Conservation (phyloP, 2,329 filamentous ascomycete genomes). For the Sclerotinia glacialis region DNA sequence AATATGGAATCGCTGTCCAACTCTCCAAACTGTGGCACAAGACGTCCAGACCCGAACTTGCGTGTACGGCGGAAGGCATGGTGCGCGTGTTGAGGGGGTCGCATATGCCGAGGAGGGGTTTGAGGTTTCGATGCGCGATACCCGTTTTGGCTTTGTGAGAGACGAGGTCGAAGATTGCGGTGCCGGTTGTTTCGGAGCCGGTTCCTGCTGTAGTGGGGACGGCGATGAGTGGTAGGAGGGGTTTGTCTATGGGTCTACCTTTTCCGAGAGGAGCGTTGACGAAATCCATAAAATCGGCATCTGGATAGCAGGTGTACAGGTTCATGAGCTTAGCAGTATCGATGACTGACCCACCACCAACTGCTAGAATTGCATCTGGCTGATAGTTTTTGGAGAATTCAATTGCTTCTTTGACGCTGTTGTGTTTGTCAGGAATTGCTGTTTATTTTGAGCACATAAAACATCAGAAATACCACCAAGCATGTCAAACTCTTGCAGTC, state of each 20-base stretch:
- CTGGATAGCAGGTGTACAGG: conserved; percentile 83
- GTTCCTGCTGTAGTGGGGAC: conserved; percentile 85
- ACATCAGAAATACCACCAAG: neutral
- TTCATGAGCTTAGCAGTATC: conserved; percentile 99
- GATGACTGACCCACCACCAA: conserved; percentile 91
- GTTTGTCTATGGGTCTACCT: conserved; percentile 69
- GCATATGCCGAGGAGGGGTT: conserved; percentile 87
- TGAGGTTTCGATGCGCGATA: conserved; percentile 90
- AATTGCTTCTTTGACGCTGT: conserved; percentile 83
- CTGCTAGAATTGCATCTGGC: conserved; percentile 88
- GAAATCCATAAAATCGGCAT: conserved; percentile 94
- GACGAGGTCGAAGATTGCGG: conserved; percentile 95
- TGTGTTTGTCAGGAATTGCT: neutral
- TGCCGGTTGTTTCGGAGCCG: conserved; percentile 92
- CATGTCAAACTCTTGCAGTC: neutral
- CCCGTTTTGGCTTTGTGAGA: conserved; percentile 90
- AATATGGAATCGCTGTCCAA: conserved; percentile 96
- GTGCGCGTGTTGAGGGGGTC: conserved; percentile 87
- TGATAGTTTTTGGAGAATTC: conserved; percentile 75
- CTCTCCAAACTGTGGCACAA: conserved; percentile 93
- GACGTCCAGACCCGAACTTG: conserved; percentile 88
- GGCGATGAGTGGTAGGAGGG: conserved; percentile 73
- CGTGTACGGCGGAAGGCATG: conserved; percentile 93
- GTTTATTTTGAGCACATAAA: neutral
- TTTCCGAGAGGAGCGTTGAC: conserved; percentile 93